Base-by-base conservation (phyloP, 2,329 filamentous ascomycete species). In the Macrophomina pseudophaseolina region DNA sequence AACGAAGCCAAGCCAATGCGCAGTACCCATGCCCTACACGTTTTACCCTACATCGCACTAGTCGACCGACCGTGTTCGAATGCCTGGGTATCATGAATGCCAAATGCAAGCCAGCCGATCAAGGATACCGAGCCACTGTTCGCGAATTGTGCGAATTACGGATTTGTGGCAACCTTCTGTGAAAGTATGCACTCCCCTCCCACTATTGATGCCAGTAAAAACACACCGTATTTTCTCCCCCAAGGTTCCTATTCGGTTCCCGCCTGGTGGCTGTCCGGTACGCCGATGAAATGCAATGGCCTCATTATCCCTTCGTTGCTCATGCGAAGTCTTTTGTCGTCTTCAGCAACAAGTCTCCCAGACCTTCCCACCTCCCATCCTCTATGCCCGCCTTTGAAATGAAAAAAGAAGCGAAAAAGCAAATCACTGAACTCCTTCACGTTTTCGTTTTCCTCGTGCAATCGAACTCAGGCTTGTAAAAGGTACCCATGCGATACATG, bases 201-300 rank as follows among this genome's bases (percentile, higher is more conserved):
- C 42, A 14, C 28, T 11, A 5, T 38, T 60, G 56, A 49, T 60
- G 30, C 56, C 42, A 60, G 30, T 16, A 8, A 49, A 48, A 40
- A 60, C 18, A 62, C 18, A 42, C 40, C 42, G 32, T 62, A 11
- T 49, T 49, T 49, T 49, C 58, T 30, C 44, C 44, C 44, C 14
- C 38, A 12, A 62, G 32, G 42, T 16, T 18, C 58, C 46, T 62
- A 14, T 62, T 38, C 30, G 30, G 58, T 8, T 49, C 58, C 44
- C 46, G n/a, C 44, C 58, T 30, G 33, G 30, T 51, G 44, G 28
- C 28, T 16, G 33, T 40, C 58, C 46, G 44, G 44, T 62, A 49
- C 58, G 58, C 58, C 58, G 58, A 23, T 48, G 44, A 62, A 60
- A 62, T 62, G 58, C 58, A 62, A 62, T 62, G 32, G 58, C 9